A percentile compares a stretch with the other conserved stretches of the same genome.
These are phyloP conservation scores for Sordariomycetes sp. DNA, from an alignment of 2,329 filamentous ascomycete species.

Conservation along the genomic window DNA sequence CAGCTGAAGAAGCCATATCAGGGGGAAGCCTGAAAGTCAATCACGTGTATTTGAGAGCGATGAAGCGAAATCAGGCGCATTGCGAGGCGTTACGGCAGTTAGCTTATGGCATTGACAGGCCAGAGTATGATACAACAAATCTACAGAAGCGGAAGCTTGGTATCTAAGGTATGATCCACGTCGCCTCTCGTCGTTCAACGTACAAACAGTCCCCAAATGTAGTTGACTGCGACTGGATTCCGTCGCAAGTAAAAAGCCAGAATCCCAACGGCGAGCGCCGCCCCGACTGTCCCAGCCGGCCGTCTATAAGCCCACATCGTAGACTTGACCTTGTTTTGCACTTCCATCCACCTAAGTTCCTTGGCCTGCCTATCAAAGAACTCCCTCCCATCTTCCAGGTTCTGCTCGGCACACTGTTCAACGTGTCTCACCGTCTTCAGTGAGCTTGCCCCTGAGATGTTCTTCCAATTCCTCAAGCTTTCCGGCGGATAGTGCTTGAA, in stretches of 20 bases:
- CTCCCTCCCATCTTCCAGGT: conserved; percentile 53
- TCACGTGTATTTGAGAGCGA: not conserved
- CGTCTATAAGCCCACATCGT: conserved; percentile 55
- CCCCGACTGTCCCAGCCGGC: conserved; percentile 50
- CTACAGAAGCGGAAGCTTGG: too few relatives aligned
- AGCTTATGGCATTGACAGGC: too few relatives aligned
- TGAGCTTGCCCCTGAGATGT: conserved; percentile 67
- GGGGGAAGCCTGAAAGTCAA: conserved; percentile 22
- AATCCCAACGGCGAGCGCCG: conserved; percentile 58
- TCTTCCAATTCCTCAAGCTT: conserved; percentile 59
- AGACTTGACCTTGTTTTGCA: conserved; percentile 15
- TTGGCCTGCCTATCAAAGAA: conserved; percentile 64
- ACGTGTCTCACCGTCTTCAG: conserved; percentile 69
- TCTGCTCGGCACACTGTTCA: conserved; percentile 40
- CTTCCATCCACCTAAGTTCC: conserved; percentile 61
- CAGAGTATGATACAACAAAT: too few relatives aligned
- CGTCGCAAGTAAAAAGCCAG: conserved; percentile 60
- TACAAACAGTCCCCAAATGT: conserved; percentile 15
- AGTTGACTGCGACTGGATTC: conserved; percentile 21
- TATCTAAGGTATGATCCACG: too few relatives aligned
- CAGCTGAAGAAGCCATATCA: conserved; percentile 50
- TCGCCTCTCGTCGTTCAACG: conserved; percentile 1
- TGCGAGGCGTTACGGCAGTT: too few relatives aligned
- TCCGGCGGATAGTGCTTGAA: conserved; percentile 63
- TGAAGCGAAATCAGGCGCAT: too few relatives aligned